A percentile compares a stretch with the other conserved stretches of the same genome.
Conservation (phyloP, 352 stramenopile genomes). For the Thalassiosira allenii region DNA sequence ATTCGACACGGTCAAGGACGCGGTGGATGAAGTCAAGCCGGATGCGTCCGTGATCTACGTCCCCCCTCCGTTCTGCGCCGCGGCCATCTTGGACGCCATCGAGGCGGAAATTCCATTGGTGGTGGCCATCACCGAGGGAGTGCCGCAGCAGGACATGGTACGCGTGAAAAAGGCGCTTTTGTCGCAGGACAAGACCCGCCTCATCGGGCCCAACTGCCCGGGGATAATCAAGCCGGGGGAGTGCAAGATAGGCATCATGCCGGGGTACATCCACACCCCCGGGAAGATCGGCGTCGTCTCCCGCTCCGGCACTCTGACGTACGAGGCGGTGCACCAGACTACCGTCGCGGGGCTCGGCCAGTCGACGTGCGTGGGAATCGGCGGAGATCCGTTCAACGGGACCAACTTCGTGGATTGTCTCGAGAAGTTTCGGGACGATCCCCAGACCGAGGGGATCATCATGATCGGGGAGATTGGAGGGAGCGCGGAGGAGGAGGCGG, state of each 20-base stretch:
- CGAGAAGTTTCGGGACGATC: conserved; percentile 99
- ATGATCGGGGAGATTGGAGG: conserved; percentile 99
- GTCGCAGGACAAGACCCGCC: conserved; percentile 92
- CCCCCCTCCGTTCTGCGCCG: conserved; percentile 97
- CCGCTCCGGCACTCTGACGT: conserved; percentile 97
- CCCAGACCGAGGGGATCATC: conserved; percentile 98
- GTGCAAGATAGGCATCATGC: conserved; percentile 99
- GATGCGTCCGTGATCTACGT: conserved; percentile 99
- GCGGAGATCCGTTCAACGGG: conserved; percentile 99
- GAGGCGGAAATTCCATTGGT: conserved; percentile 93
- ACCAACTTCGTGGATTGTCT: conserved; percentile 99
- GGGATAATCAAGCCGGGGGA: conserved; percentile 99
- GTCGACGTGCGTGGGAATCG: conserved; percentile 99
- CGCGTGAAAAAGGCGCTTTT: conserved; percentile 95
- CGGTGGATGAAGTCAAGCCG: conserved; percentile 85
- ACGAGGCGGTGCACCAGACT: conserved; percentile 99
- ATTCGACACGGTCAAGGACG: conserved; percentile 96
- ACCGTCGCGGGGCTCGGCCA: conserved; percentile 96
- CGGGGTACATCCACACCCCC: conserved; percentile 98
- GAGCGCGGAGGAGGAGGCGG: conserved; percentile 97
- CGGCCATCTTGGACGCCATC: conserved; percentile 98
- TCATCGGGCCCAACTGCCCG: conserved; percentile 99
- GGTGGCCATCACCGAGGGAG: conserved; percentile 99
- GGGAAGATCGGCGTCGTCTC: conserved; percentile 99
- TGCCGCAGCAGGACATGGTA: conserved; percentile 99